A percentile compares a stretch with the other conserved stretches of the same genome.
Conservation (phyloP, 176 grass and related monocot genomes). For the Oryza meridionalis region DNA sequence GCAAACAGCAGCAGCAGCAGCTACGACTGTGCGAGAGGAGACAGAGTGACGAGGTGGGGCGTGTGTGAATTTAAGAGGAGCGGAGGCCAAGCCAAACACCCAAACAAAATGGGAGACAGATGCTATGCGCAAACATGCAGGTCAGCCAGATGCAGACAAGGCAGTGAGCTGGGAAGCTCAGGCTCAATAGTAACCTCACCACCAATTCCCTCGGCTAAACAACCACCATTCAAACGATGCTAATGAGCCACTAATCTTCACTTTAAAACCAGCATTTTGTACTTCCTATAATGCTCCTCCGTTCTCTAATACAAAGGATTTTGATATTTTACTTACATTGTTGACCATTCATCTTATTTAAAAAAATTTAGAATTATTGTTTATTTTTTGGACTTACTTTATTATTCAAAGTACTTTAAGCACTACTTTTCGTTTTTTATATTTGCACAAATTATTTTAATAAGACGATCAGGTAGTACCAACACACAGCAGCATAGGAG, state of each 20-base stretch:
- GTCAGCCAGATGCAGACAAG: slow-evolving; percentile 41
- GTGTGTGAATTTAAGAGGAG: neutral
- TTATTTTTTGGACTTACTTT: too few relatives aligned
- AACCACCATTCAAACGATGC: neutral
- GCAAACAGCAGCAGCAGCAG: too few relatives aligned
- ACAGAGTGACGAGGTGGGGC: neutral
- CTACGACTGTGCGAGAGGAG: too few relatives aligned
- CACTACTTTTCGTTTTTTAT: too few relatives aligned
- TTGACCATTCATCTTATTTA: too few relatives aligned
- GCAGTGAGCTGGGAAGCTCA: slow-evolving; percentile 11
- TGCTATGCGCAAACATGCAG: slow-evolving; percentile 29
- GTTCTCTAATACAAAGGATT: too few relatives aligned
- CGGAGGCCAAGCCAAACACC: neutral
- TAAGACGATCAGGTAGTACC: too few relatives aligned
- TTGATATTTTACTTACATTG: too few relatives aligned
- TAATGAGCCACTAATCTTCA: neutral
- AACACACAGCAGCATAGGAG: too few relatives aligned
- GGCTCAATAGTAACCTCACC: neutral
- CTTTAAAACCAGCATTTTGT: neutral
- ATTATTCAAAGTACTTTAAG: too few relatives aligned
- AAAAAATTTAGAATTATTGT: too few relatives aligned
- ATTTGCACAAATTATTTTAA: too few relatives aligned
- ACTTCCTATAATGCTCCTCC: neutral
- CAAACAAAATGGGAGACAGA: slow-evolving; percentile 29
- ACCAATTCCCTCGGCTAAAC: neutral